Evolutionary conservation across 1,284 basidiomycete genomes (phyloP), one percentile per base, ranked within the genome.

Genomic region (Amylostereum areolatum): DNA sequence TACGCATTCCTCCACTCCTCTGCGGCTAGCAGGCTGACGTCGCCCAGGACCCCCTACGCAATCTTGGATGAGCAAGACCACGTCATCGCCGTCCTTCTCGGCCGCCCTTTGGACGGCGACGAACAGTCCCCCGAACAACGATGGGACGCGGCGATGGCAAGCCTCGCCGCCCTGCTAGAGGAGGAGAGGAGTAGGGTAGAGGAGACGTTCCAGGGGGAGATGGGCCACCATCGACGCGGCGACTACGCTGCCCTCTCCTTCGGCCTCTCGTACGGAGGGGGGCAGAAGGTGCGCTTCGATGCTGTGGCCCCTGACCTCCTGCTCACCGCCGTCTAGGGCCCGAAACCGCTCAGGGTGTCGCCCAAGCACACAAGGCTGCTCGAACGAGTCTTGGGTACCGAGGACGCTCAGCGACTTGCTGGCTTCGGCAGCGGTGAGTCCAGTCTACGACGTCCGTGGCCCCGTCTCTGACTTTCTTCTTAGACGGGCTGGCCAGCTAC

Each of bases 381-480:
- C 12, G 34, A 29, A 10, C 45, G 37, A 5, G n/a, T 46, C 6
- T 35, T 36, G 3, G 45, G 24, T 7, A 25, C 36, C 32, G 10
- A 5, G 8, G 33, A 39, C 9, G 24, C 39, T n/a, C 45, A 30
- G 10, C 45, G 45, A 6, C 33, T 46, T 9, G 45, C 45, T 1
- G 45, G 45, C 45, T 46, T 46, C 27, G 34, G n/a, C 0, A 37
- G 34, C 45, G 45, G 45, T 46, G 35, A 4, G 45, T 46, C 10
- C 11, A 2, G 44, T 10, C 32, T 4, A 11, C 24, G 2, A 5
- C 10, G 4, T 12, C 4, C 24, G 4, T 5, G 4, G n/a, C 29
- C 5, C 30, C 7, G 28, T n/a, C 3, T 3, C 28, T 12, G 2
- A n/a, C 8, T 5, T 27, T 11, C 44, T 35, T 5, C 34, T 2